A percentile compares a stretch with the other conserved stretches of the same genome.
Evolutionary conservation across 108 stramenopile genomes (phyloP).

Genomic region (Aurantiochytrium sp.): DNA sequence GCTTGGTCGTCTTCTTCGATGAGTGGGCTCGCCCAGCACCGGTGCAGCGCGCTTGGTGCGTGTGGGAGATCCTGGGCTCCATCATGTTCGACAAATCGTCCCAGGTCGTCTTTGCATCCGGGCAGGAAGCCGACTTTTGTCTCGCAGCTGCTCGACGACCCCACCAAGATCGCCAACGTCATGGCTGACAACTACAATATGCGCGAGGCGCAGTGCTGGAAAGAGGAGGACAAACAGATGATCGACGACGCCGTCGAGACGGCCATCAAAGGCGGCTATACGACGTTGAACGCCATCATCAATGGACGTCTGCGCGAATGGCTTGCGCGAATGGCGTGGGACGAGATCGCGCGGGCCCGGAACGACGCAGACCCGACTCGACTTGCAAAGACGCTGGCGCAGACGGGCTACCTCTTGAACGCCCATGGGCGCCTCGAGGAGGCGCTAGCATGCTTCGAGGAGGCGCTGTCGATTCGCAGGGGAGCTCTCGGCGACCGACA

Average conservation of each 20-base stretch:
- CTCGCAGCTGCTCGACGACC: not conserved
- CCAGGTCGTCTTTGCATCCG: not conserved
- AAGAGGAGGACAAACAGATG: not conserved
- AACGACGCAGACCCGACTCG: no score
- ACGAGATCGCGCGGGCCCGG: not conserved
- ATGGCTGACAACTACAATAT: not conserved
- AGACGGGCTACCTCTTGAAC: no score
- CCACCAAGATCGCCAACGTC: not conserved
- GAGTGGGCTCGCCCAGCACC: not conserved
- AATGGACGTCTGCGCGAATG: not conserved
- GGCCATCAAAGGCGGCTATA: not conserved
- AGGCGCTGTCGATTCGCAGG: no score
- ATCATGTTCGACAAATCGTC: not conserved
- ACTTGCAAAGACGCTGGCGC: no score
- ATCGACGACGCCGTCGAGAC: not conserved
- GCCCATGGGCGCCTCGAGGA: no score
- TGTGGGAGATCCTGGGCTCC: not conserved
- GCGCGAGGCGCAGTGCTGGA: not conserved
- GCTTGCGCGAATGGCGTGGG: not conserved
- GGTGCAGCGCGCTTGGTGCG: slow-evolving; percentile 9
- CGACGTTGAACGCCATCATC: not conserved
- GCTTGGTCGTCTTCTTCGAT: not conserved
- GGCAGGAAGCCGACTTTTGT: not conserved
- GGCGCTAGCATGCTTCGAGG: no score
- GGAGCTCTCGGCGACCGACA: no score